Evolutionary conservation across 1,284 basidiomycete genomes (phyloP).

Genomic region (Afroboletus lepidellus): DNA sequence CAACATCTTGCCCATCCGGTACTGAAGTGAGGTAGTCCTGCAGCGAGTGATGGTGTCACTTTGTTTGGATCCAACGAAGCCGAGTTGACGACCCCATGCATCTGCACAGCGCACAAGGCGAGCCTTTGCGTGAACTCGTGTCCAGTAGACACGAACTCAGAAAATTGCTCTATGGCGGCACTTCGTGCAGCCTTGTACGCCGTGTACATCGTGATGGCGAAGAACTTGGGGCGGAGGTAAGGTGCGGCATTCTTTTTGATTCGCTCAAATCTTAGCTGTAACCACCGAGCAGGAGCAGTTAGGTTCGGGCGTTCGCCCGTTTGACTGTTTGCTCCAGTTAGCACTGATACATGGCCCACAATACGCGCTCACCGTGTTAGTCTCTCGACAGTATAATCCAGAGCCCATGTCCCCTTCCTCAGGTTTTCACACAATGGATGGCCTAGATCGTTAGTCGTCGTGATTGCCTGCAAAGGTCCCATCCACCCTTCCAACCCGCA

Average conservation of each 20-base stretch:
- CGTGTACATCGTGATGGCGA: slow-evolving; percentile 83
- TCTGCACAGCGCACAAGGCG: slow-evolving; percentile 84
- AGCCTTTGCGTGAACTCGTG: slow-evolving; percentile 89
- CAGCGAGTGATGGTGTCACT: slow-evolving; percentile 80
- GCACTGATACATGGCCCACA: not conserved
- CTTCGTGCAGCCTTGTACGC: slow-evolving; percentile 88
- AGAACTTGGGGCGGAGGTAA: slow-evolving; percentile 92
- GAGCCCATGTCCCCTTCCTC: slow-evolving; percentile 83
- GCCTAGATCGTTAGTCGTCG: slow-evolving; percentile 87
- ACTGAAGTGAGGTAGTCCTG: slow-evolving; percentile 92
- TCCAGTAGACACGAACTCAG: slow-evolving; percentile 81
- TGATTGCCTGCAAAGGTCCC: slow-evolving; percentile 79
- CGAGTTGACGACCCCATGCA: slow-evolving; percentile 87
- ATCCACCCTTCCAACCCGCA: slow-evolving; percentile 97
- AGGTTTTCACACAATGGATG: slow-evolving; percentile 87
- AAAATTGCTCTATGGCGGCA: slow-evolving; percentile 80
- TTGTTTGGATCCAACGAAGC: slow-evolving; percentile 78
- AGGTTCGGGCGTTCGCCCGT: slow-evolving; percentile 65
- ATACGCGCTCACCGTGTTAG: slow-evolving; percentile 61
- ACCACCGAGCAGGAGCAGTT: slow-evolving; percentile 72
- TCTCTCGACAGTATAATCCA: slow-evolving; percentile 79
- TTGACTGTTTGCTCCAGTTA: slow-evolving; percentile 52
- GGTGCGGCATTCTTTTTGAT: slow-evolving; percentile 74
- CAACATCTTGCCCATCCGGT: slow-evolving; percentile 91
- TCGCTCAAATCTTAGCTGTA: slow-evolving; percentile 79